Conservation (phyloP, 2,329 filamentous ascomycete species). For the Nakataea oryzae region DNA sequence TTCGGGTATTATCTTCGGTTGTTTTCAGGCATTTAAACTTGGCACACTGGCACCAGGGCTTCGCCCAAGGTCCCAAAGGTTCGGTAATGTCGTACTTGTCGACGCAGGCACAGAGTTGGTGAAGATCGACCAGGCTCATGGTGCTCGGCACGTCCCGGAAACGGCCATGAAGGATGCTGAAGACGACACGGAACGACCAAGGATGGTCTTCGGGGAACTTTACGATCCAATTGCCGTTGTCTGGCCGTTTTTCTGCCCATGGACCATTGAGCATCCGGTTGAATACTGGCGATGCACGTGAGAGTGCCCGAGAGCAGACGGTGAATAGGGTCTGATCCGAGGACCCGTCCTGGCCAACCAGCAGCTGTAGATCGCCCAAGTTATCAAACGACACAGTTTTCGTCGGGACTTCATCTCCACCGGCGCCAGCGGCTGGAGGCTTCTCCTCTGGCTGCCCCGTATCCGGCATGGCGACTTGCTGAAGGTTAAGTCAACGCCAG, state of each 20-base stretch:
- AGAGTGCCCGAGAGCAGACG: background rate
- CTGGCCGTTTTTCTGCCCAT: background rate
- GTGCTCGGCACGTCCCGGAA: background rate
- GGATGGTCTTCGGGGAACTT: background rate
- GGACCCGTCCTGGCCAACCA: background rate
- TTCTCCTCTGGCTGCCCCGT: too few species aligned
- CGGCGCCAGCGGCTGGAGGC: too few species aligned
- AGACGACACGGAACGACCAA: background rate
- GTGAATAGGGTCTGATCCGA: background rate
- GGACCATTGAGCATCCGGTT: background rate
- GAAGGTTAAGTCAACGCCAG: too few species aligned
- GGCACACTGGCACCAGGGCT: background rate
- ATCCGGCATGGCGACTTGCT: too few species aligned
- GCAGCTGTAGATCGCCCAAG: background rate
- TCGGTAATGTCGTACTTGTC: background rate
- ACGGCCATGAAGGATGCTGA: background rate
- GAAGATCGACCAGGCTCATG: background rate
- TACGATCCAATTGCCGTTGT: background rate
- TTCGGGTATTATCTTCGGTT: background rate
- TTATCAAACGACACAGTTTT: background rate
- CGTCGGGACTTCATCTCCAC: too few species aligned
- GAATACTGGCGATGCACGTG: background rate
- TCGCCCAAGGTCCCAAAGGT: background rate
- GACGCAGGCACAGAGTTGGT: background rate
- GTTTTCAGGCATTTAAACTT: background rate